phyloP scores from a whole-genome alignment of 2,329 filamentous ascomycete genomes.

The Epichloe baconii region DNA sequence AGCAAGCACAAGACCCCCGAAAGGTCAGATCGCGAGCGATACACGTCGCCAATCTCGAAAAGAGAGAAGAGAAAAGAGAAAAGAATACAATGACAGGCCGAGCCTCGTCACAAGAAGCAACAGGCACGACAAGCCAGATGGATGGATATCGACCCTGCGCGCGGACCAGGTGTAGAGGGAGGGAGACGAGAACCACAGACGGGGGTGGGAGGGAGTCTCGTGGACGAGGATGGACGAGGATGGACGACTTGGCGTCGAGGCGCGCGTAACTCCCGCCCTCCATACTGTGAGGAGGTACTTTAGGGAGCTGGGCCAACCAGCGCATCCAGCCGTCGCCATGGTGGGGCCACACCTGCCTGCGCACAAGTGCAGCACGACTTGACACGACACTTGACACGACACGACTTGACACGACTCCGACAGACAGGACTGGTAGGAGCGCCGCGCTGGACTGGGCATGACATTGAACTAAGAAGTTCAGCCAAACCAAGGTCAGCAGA shows the following conservation, averaged over 20 bases:
- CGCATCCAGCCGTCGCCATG: too few species aligned
- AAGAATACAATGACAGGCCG: constrained; percentile 1
- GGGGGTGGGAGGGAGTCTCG: constrained; percentile 5
- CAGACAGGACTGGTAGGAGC: too few species aligned
- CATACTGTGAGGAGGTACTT: not conserved
- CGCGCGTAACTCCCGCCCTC: not conserved
- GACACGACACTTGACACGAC: too few species aligned
- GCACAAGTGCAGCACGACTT: too few species aligned
- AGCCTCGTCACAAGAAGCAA: constrained; percentile 1
- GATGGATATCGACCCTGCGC: constrained; percentile 5
- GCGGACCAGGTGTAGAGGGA: constrained; percentile 6
- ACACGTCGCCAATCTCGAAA: not conserved
- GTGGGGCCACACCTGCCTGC: too few species aligned
- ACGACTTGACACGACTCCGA: too few species aligned
- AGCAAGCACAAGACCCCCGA: not conserved
- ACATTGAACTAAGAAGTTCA: too few species aligned
- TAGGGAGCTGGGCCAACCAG: not conserved
- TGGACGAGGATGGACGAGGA: not conserved
- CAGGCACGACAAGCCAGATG: constrained; percentile 4
- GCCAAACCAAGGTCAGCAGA: too few species aligned
- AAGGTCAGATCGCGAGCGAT: not conserved
- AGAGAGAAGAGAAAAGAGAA: not conserved
- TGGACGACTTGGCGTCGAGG: not conserved
- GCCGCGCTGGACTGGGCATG: too few species aligned
- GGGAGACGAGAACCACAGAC: constrained; percentile 4